Evolutionary conservation across 73 alveolate species (phyloP), one percentile per base, ranked within the genome.

Genomic region (Urostyla sp.): DNA sequence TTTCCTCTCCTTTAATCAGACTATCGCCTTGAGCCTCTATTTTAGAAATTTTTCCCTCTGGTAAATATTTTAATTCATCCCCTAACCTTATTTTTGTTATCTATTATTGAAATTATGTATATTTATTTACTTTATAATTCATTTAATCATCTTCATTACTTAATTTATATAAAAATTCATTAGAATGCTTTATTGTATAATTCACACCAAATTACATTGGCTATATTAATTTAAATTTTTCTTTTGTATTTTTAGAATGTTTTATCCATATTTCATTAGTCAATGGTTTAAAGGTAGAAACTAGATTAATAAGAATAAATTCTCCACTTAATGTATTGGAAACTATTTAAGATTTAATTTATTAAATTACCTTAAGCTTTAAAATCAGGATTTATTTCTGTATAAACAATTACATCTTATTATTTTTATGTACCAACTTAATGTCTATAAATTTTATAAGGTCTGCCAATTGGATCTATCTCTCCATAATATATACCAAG

Each of bases 241-340:
- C 80, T 23, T 69, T 32, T 40, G 43, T 52, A 26, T 69, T 60
- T 0, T 36, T 18, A 11, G 63, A 43, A 53, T 81, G 54, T 78
- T 81, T 81, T 45, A 81, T 26, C 91, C 91, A 81, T 0, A 81
- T 60, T 38, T 81, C 91, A 51, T 49, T 81, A 20, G 75, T 53
- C 34, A 1, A 20, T 8, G 80, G 73, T 30, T 55, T 15, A 46
- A 56, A 51, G 23, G 44, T 32, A 4, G 87, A 51, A 8, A 20
- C 16, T 0, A 75, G 36, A 15, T 1, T 72, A 18, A 81, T 60
- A 49, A 35, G 49, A 18, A 81, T 48, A 27, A 21, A 81, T 23
- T 81, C 85, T 11, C 75, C 78, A 38, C 85, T 69, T 16, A 66
- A 32, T 10, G 91, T 69, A 52, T 81, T 81, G n/a, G 34, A 31